A percentile compares a stretch with the other conserved stretches of the same genome.
Conservation (phyloP, 208 protist genomes). For the Tritrichomonas foetus region DNA sequence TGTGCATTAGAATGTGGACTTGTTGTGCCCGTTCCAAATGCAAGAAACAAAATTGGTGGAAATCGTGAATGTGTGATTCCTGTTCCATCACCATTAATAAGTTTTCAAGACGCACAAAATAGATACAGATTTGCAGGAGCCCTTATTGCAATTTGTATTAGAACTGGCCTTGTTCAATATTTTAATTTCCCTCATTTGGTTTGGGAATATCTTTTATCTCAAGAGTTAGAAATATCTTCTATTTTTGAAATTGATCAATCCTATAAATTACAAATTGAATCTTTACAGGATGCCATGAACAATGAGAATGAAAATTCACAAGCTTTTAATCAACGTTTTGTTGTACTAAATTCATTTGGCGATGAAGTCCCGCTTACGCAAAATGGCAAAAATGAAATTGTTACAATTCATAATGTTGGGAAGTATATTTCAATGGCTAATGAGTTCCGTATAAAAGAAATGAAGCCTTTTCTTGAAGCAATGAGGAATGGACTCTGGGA, state of each 20-base stretch:
- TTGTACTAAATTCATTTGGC: not conserved
- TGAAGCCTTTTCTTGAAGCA: not conserved
- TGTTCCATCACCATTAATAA: not conserved
- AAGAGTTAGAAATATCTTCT: not conserved
- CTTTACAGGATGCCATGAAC: not conserved
- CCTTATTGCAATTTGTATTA: not conserved
- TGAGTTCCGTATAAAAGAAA: not conserved
- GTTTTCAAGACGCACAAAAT: not conserved
- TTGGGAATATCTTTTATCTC: not conserved
- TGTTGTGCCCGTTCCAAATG: not conserved
- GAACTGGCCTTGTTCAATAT: not conserved
- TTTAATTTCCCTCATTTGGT: constrained; percentile 13
- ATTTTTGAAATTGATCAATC: not conserved
- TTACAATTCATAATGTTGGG: not conserved
- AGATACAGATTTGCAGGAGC: not conserved
- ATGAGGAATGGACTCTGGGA: constrained; percentile 5
- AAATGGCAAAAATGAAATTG: not conserved
- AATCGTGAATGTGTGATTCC: not conserved
- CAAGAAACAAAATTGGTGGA: not conserved
- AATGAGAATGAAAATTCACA: not conserved
- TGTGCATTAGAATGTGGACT: not conserved
- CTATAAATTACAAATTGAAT: not conserved
- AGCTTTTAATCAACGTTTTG: not conserved
- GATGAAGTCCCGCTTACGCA: not conserved
- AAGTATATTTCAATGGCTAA: not conserved